Evolutionary conservation across 495 filamentous ascomycete species (phyloP).

Genomic region (Xylaria bambusicola): DNA sequence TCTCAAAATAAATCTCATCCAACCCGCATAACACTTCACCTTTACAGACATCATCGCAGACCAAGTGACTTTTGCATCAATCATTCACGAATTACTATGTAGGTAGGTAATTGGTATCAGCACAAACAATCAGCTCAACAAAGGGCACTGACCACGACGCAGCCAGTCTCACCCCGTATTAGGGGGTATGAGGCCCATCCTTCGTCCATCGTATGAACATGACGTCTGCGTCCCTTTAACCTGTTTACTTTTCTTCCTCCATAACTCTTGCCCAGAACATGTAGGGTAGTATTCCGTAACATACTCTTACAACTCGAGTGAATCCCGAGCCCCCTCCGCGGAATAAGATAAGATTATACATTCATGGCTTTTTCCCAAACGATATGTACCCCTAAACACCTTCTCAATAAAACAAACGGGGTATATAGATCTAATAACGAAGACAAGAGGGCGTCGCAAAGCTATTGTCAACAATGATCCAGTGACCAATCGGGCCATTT

Average conservation of each 20-base stretch:
- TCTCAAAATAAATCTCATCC: too few species aligned
- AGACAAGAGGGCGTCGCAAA: conserved; percentile 35
- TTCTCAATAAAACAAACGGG: conserved; percentile 32
- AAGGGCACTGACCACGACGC: neutral
- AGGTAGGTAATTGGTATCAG: neutral
- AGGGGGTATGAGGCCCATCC: too few species aligned
- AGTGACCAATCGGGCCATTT: conserved; percentile 29
- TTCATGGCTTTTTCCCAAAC: conserved; percentile 35
- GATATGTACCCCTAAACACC: conserved; percentile 31
- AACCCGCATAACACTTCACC: too few species aligned
- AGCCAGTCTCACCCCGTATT: too few species aligned
- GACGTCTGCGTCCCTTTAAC: neutral
- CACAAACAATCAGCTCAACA: neutral
- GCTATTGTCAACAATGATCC: conserved; percentile 24
- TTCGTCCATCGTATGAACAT: too few species aligned
- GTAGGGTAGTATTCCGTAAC: neutral
- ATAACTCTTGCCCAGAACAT: conserved; percentile 23
- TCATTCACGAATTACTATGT: conserved; percentile 7
- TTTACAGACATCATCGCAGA: too few species aligned
- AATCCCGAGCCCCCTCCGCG: conserved; percentile 22
- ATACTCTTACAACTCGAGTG: conserved; percentile 6
- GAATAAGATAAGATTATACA: conserved; percentile 32
- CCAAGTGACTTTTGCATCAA: neutral
- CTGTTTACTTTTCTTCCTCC: too few species aligned
- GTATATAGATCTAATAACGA: conserved; percentile 49